Evolutionary conservation across 306 rosid genomes (phyloP), one percentile per base, ranked within the genome.

Genomic region (Cucumis cinereus): DNA sequence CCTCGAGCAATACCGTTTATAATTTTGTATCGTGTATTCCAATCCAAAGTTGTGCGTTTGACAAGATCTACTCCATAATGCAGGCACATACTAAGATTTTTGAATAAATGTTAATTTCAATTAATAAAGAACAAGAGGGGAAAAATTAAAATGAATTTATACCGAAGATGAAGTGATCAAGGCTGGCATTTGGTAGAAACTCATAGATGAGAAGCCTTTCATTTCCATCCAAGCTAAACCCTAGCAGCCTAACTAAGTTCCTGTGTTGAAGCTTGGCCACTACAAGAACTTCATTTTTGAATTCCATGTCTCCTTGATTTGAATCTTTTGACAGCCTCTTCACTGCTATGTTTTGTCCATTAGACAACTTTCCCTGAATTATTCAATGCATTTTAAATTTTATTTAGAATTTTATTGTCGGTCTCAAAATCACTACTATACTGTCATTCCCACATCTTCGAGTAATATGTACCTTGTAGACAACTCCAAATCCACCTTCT

Each of bases 231-330:
- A 86, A 36, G 78, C 84, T 67, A 61, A 83, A 91, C 0, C 92
- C 97, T 47, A 91, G 67, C 23, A 91, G 84, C 82, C 81, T 87
- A 73, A 88, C 89, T 28, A 91, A 84, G 81, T 91, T 91, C 75
- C 78, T 83, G 26, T 86, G 92, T 61, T 91, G 94, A 73, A 91
- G 93, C 79, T 87, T 89, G 13, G 88, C 83, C 24, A 91, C 80
- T 8, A 87, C 61, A 50, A 77, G 76, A 23, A 91, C 77, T 77
- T 91, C 92, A 66, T 91, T 91, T 70, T 76, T 91, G 6, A 89
- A 86, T 80, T 91, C 97, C 35, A 83, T 77, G 52, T 80, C 54
- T 36, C 97, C 93, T 78, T 91, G 97, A 85, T 88, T 67, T 6
- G 93, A 91, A 72, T 87, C 85, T 52, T 59, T 86, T 0, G 86